Base-by-base conservation (phyloP, 2,329 filamentous ascomycete genomes). In the Cladosporium sp. region DNA sequence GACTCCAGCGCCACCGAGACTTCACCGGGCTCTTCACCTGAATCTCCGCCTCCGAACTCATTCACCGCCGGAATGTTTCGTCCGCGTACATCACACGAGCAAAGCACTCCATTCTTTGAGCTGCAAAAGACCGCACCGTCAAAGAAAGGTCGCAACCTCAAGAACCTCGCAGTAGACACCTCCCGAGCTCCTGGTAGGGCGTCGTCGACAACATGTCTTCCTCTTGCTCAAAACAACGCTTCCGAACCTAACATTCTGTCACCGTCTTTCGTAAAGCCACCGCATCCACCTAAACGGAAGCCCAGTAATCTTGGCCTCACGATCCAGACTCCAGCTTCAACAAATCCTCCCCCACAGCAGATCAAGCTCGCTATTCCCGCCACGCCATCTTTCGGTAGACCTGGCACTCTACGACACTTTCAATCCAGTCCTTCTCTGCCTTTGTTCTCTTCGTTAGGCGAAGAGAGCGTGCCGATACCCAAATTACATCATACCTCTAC, bases 1-100 rank as follows among this genome's bases (percentile, higher is more conserved):
- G 95, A 91, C 4, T 92, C 89, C 8, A 88, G 89, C 31, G 78
- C 93, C 45, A 91, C 91, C 31, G 92, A 97, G 63, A 86, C 89
- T 7, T 96, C 92, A 4, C 90, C 93, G 3, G 92, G 86, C 49
- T 89, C 91, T 18, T 96, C 92, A 1, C 92, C 92, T 8, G 91
- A 96, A 70, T 96, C 93, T 52, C 80, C 86, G 52, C 84, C 88
- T 3, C 76, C 89, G 42, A 54, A 44, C 45, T 83, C 84, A 11
- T 89, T 87, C 61, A 77, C 83, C 1, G 78, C 80, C 4, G 81
- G 83, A 46, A 66, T 66, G 62, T 69, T 74, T 35, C 63, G 73
- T 48, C 58, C 66, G 71, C 49, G 75, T 76, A 74, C 73, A 74
- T 63, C 71, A 70, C 64, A 72, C 79, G 52, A 73, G 71, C 54